Evolutionary conservation across 768 basidiomycete genomes (phyloP), one percentile per base, ranked within the genome.

Genomic region (Xerocomus spinulosus): DNA sequence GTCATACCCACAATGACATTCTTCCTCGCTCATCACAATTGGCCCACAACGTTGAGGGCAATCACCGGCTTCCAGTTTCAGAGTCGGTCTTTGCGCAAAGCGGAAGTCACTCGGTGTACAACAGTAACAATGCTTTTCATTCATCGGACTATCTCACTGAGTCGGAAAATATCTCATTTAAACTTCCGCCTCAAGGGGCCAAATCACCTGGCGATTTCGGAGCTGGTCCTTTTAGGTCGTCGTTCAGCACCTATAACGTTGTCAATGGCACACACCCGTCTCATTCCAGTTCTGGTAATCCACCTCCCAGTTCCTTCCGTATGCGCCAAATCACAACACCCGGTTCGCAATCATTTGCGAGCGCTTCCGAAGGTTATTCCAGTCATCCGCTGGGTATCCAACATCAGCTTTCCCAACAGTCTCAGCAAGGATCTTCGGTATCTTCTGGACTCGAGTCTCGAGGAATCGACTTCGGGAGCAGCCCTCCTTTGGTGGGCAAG

Each of bases 91-190:
- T 63, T 51, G 49, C 53, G 32, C 71, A 64, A 43, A 58, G 55
- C 50, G 68, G 60, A 47, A 52, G 52, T 45, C 73, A 67, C 13
- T 57, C 71, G 48, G 52, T 74, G 70, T 74, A 74, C 58, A 74
- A 74, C 60, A 75, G 60, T 61, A 56, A 49, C 58, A 70, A 55
- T 42, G 66, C 56, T 44, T 55, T 55, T 44, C 64, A 64, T 49
- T 47, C 62, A 35, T 49, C 70, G 26, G 73, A 73, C 45, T 71
- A 63, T 50, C 49, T 62, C 32, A 53, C 66, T 40, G 62, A 71
- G 53, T 49, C 70, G 23, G 55, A 69, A 28, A 59, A 57, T 56
- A 59, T 60, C 26, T 61, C 66, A 23, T 48, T 67, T 56, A 70
- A 70, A 58, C 59, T 60, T 44, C 55, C 55, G 7, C 60, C 62